Conservation (phyloP, 2,329 filamentous ascomycete species). For the Penicillium sp. region DNA sequence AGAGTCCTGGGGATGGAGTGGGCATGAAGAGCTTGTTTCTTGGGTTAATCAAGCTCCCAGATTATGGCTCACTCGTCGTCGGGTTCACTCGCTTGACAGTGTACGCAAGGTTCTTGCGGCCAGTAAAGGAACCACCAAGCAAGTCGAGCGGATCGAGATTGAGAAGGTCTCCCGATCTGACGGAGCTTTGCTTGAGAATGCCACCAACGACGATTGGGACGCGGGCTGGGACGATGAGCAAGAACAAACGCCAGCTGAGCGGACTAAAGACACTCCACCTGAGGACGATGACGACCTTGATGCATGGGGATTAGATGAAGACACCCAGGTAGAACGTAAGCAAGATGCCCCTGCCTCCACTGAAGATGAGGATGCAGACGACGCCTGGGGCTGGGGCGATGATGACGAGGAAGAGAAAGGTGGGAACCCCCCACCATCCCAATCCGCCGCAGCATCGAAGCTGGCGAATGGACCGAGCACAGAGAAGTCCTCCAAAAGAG, state of each 20-base stretch:
- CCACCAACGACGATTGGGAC: constrained; percentile 64
- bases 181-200: constrained; percentile 60
- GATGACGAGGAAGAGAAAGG: constrained; percentile 48
- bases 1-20: constrained; percentile 61
- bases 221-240: constrained; percentile 75
- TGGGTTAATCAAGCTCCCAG: constrained; percentile 80
- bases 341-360: constrained; percentile 9
- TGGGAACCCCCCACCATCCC: constrained; percentile 12
- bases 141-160: constrained; percentile 81
- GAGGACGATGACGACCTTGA: constrained; percentile 46
- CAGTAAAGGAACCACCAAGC: constrained; percentile 64
- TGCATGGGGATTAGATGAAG: constrained; percentile 53
- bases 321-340: constrained; percentile 27
- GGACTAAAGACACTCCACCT: constrained; percentile 11
- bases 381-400: constrained; percentile 86
- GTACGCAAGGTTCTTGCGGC: constrained; percentile 67
- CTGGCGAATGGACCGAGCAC: constrained; percentile 24
- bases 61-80: constrained; percentile 81
- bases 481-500: constrained; percentile 43
- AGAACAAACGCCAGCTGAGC: constrained; percentile 33
- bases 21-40: constrained; percentile 61
- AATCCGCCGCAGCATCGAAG: constrained; percentile 16
- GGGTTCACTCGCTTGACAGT: constrained; percentile 73
- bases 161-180: constrained; percentile 72
- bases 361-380: constrained; percentile 46